phyloP scores from a whole-genome alignment of 176 grass and related monocot genomes.

The barley (Hordeum vulgare) region MorexV3_pseudomolecules_assembly NC_058520.1:209139522-209140021 shows the following conservation, averaged over 20 bases:
- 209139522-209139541: constrained; percentile 78
- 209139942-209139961: constrained; percentile 91
- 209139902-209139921: constrained; percentile 80
- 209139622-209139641: constrained; percentile 1
- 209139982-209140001: constrained; percentile 72
- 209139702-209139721: constrained; percentile 65
- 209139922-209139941: constrained; percentile 89
- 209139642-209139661: constrained; percentile 17
- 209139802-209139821: constrained; percentile 99
- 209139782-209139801: constrained; percentile 97
- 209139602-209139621: constrained; percentile 53
- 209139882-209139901: constrained; percentile 7
- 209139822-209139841: constrained; percentile 36
- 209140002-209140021: constrained; percentile 71
- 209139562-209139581: constrained; percentile 97
- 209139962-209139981: constrained; percentile 96
- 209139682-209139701: constrained; percentile 13
- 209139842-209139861: constrained; percentile 4
- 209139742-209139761: constrained; percentile 89
- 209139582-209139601: constrained; percentile 82
- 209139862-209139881: not conserved
- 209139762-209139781: constrained; percentile 98
- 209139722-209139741: constrained; percentile 68
- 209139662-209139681: constrained; percentile 10
- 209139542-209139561: constrained; percentile 94